Evolutionary conservation across 306 rosid genomes (phyloP), one percentile per base, ranked within the genome.

Genomic region (Glycyrrhiza uralensis): DNA sequence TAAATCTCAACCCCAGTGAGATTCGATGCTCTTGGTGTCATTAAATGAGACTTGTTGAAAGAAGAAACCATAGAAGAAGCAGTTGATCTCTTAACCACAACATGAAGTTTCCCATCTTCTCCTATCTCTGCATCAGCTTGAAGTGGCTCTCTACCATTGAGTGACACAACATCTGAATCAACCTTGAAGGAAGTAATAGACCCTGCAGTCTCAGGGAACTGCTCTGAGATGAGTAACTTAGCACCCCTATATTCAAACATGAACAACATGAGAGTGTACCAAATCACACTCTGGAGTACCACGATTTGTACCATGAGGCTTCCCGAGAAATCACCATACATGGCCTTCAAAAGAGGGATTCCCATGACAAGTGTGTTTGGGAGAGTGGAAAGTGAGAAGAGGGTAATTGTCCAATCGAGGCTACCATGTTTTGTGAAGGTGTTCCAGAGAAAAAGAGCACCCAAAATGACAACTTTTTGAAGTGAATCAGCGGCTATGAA

Each of bases 311-410:
- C 92, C 94, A 92, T 89, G 6, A 92, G 85, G n/a, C 15, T 60
- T 0, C 89, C 94, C 0, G 94, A 89, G 55, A 76, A 85, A 26
- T 90, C 92, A 0, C 98, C 96, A 8, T 92, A 92, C 98, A 92
- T 92, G 52, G 96, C 92, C 13, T 82, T 88, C 4, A 92, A 58
- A 1, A 92, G 81, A 3, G 98, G 98, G 59, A 92, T 83, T 8
- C 98, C 98, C 94, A 92, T 85, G 39, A 92, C 91, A 6, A 92
- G 95, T 7, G 98, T 88, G 87, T 92, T 92, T 26, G 98, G 98
- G 0, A 92, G 90, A 18, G 94, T 81, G 10, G 98, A 92, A 38
- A 92, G 90, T 0, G 98, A 88, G 79, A 92, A 92, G 10, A 92
- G 90, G 0, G 98, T 92, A 51, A 92, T 90, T 47, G 82, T 82